A percentile compares a stretch with the other conserved stretches of the same genome.
Evolutionary conservation across 495 filamentous ascomycete genomes (phyloP).

Genomic region (Annulohypoxylon stygium): DNA sequence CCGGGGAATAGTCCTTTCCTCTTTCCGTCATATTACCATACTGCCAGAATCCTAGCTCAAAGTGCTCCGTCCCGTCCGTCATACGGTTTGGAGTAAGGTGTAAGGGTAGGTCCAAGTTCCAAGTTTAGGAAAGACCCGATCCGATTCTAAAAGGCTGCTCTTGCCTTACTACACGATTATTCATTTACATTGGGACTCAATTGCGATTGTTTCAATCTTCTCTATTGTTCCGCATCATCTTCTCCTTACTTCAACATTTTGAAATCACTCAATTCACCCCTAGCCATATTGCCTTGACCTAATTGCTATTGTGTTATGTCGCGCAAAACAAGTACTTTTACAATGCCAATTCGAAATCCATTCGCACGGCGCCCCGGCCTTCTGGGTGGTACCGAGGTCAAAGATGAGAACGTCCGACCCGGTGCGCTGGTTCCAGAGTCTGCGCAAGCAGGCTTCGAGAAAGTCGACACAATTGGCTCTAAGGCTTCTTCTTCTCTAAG

Average conservation of each 20-base stretch:
- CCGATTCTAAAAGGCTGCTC: conserved; percentile 19
- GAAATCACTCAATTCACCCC: conserved; percentile 21
- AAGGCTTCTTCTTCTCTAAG: conserved; percentile 71
- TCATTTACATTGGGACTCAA: conserved; percentile 14
- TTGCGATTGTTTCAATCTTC: conserved; percentile 18
- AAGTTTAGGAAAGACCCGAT: conserved; percentile 42
- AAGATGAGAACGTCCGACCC: conserved; percentile 68
- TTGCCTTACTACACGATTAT: conserved; percentile 25
- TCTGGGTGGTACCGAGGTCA: conserved; percentile 51
- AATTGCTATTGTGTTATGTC: conserved; percentile 34
- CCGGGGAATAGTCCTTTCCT: conserved; percentile 23
- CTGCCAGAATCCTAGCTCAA: not conserved
- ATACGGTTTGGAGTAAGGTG: not conserved
- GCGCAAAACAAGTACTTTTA: conserved; percentile 42
- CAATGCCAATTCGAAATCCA: conserved; percentile 84
- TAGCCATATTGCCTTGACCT: conserved; percentile 16
- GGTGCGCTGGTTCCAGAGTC: conserved; percentile 51
- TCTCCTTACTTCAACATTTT: conserved; percentile 10
- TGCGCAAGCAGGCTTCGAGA: conserved; percentile 63
- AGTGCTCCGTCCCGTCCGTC: not conserved
- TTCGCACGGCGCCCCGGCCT: conserved; percentile 70
- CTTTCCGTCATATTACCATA: conserved; percentile 28
- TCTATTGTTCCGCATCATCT: not conserved
- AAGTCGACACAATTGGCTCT: conserved; percentile 67
- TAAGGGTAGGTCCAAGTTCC: conserved; percentile 3